These are phyloP conservation scores for Saksenaea vasiformis DNA, from an alignment of 371 early-diverging fungal genomes.

Conservation along the genomic window DNA sequence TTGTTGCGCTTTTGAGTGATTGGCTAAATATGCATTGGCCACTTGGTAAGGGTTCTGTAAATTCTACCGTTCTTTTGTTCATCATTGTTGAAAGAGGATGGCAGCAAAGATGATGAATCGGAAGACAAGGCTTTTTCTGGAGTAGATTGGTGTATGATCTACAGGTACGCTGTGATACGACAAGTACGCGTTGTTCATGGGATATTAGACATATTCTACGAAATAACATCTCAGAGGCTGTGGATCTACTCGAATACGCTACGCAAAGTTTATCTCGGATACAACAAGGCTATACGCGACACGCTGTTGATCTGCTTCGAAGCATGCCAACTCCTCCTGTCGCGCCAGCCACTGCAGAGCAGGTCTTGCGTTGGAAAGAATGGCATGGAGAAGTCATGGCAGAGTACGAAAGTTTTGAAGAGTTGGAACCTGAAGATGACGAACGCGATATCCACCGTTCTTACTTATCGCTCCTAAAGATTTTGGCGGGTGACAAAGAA, in stretches of 20 bases:
- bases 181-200: not conserved
- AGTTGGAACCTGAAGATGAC: not conserved
- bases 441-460: not conserved
- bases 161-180: not conserved
- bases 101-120: not conserved
- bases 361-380: slow-evolving; percentile 3
- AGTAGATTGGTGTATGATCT: slow-evolving; percentile 4
- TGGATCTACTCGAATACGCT: slow-evolving; percentile 5
- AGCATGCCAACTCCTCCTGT: not conserved
- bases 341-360: not conserved
- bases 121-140: not conserved
- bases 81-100: slow-evolving; percentile 10
- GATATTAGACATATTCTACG: slow-evolving; percentile 7
- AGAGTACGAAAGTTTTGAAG: not conserved
- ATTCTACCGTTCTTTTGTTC: not conserved
- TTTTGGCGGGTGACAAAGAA: slow-evolving; percentile 17
- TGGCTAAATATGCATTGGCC: slow-evolving; percentile 19
- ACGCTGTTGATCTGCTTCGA: not conserved
- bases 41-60: slow-evolving; percentile 6
- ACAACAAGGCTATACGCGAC: not conserved
- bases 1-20: slow-evolving; percentile 7
- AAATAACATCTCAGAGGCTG: slow-evolving; percentile 14
- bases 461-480: not conserved
- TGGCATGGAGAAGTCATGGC: not conserved
- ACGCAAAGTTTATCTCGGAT: not conserved